Evolutionary conservation across 2,329 filamentous ascomycete species (phyloP), one percentile per base, ranked within the genome.

Genomic region (Huntiella moniliformis): DNA sequence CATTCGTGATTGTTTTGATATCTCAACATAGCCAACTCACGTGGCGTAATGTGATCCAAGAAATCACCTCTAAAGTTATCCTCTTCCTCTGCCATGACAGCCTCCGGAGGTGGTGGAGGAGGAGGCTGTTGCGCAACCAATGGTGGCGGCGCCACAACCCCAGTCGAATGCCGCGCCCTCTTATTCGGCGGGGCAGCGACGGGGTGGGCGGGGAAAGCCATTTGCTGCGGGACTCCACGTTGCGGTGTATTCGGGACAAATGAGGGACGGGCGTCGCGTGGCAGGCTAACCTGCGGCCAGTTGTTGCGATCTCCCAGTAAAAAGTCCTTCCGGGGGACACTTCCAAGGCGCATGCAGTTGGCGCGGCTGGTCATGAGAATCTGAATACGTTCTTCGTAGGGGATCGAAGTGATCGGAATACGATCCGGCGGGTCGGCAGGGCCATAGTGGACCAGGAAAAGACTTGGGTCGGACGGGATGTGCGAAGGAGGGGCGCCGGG

Each of bases 1-100:
- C 88, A 96, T 60, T 94, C 85, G 56, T 98, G 88, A 55, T 98
- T 92, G 57, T 95, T 86, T 58, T 80, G 80, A 60, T 95, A 98
- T 46, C 91, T 75, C 52, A 77, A 75, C 50, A 84, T 68, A 54
- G 86, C 93, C 51, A 98, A 81, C 52, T 98, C 91, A 38, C 87
- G 74, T 3, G 87, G 87, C 0, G 85, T 88, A 51, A 95, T 67
- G 52, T 85, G 75, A 57, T 98, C 91, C 56, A 98, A 84, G 58
- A 87, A 71, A 59, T 98, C 91, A 22, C 86, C 86, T 15, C 82
- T 71, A 5, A 80, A 82, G 3, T 81, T 82, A 56, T 95, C 88
- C 59, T 96, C 87, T 43, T 93, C 85, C 48, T 95, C 87, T 45
- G 95, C 86, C 44, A 85, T 70, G 0, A 65, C 55, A 56, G 62